Evolutionary conservation across 192 early-diverging fungal genomes (phyloP).

Genomic region (Phycomyces blakesleeanus): DNA sequence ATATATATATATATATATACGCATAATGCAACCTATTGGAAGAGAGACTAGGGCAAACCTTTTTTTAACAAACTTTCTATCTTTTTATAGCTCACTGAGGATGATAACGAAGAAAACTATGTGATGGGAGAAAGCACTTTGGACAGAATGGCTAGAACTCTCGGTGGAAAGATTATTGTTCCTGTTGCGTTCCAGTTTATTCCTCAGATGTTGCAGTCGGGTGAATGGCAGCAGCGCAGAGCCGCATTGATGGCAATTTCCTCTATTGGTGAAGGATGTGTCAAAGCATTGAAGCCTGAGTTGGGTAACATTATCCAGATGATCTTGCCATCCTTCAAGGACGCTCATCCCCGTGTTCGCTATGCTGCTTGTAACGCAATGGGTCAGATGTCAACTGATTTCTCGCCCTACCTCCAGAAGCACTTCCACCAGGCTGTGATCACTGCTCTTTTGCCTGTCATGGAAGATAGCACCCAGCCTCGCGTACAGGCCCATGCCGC

Average conservation of each 20-base stretch:
- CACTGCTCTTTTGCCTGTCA: conserved; percentile 75
- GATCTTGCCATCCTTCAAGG: conserved; percentile 75
- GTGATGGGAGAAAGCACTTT: conserved; percentile 93
- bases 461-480: conserved; percentile 74
- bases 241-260: conserved; percentile 93
- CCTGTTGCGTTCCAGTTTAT: conserved; percentile 85
- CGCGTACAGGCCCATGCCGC: conserved; percentile 95
- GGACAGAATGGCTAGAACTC: conserved; percentile 84
- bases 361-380: conserved; percentile 95
- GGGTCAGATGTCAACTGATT: conserved; percentile 98
- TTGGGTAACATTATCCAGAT: conserved; percentile 81
- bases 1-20: background rate
- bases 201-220: conserved; percentile 80
- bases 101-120: conserved; percentile 85
- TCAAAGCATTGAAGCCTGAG: conserved; percentile 89
- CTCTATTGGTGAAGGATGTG: conserved; percentile 95
- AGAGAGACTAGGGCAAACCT: too few relatives aligned
- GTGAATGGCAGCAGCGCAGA: conserved; percentile 87
- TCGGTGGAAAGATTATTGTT: conserved; percentile 87
- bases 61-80: too few relatives aligned
- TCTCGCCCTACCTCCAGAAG: conserved; percentile 74
- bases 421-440: conserved; percentile 71
- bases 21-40: too few relatives aligned
- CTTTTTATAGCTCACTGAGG: conserved; percentile 77
- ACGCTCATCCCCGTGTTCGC: conserved; percentile 92